Percentiles rank a stretch among this genome's conserved stretches.
phyloP scores from a whole-genome alignment of 2,329 filamentous ascomycete genomes.

The Anthostomella pinea region DNA sequence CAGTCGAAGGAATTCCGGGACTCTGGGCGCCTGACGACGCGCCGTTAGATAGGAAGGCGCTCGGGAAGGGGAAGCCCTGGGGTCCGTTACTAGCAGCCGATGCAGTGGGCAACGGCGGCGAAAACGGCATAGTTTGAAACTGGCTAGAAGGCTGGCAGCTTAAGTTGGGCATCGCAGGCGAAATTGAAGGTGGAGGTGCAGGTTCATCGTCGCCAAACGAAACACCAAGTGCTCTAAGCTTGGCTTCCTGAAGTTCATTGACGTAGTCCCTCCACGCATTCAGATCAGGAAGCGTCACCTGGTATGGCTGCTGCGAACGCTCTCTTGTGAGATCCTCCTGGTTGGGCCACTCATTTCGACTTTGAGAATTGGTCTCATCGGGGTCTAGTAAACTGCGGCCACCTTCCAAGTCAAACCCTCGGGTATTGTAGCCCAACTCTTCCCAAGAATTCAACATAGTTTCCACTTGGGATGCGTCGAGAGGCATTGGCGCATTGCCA shows the following conservation, averaged over 20 bases:
- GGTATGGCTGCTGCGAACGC: slow-evolving; percentile 49
- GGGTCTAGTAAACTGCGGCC: slow-evolving; percentile 30
- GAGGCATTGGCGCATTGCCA: slow-evolving; percentile 51
- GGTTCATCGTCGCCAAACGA: slow-evolving; percentile 74
- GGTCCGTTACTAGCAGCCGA: slow-evolving; percentile 69
- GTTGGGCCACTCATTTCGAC: slow-evolving; percentile 65
- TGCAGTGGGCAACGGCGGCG: slow-evolving; percentile 75
- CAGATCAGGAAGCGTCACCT: slow-evolving; percentile 68
- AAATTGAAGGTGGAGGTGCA: slow-evolving; percentile 57
- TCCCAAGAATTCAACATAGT: slow-evolving; percentile 65
- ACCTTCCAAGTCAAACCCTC: slow-evolving; percentile 65
- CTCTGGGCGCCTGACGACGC: slow-evolving; percentile 60
- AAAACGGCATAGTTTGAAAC: slow-evolving; percentile 75
- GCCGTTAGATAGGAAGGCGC: slow-evolving; percentile 58
- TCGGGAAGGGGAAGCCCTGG: slow-evolving; percentile 55
- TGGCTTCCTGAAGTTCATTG: slow-evolving; percentile 81
- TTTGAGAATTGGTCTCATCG: slow-evolving; percentile 54
- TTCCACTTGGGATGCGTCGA: slow-evolving; percentile 54
- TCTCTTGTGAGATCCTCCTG: slow-evolving; percentile 57
- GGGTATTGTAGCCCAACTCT: slow-evolving; percentile 65
- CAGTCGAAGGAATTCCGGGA: slow-evolving; percentile 60
- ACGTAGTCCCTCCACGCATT: slow-evolving; percentile 75
- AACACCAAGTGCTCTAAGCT: slow-evolving; percentile 86
- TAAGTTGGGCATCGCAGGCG: slow-evolving; percentile 60
- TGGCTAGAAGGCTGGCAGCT: slow-evolving; percentile 70